phyloP scores from a whole-genome alignment of 805 yeast species.

The Nematodospora valgi region DNA sequence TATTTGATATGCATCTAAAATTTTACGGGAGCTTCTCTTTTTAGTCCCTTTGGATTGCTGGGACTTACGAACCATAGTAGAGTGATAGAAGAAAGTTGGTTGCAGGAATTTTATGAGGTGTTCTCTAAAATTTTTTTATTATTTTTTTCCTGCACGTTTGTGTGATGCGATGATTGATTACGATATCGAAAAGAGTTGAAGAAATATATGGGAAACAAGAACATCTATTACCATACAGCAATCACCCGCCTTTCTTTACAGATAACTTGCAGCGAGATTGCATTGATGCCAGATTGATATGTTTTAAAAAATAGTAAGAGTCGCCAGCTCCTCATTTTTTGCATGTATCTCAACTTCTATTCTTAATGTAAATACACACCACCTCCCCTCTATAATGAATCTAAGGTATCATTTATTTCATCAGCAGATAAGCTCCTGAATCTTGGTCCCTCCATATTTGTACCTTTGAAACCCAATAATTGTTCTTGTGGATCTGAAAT shows the following conservation, averaged over 20 bases:
- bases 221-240: neutral
- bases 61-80: constrained; percentile 1
- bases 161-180: no score
- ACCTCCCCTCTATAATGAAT: constrained; percentile 58
- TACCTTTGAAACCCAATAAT: constrained; percentile 82
- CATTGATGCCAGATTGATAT: no score
- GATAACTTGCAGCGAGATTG: no score
- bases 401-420: constrained; percentile 94
- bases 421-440: constrained; percentile 80
- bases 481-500: constrained; percentile 82
- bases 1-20: constrained; percentile 43
- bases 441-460: constrained; percentile 81
- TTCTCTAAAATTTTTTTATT: neutral
- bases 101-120: no score
- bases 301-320: neutral
- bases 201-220: neutral
- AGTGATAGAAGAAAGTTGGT: no score
- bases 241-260: no score
- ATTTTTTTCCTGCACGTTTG: constrained; percentile 1
- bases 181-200: neutral
- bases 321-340: constrained; percentile 51
- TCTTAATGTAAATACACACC: neutral
- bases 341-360: constrained; percentile 27
- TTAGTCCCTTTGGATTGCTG: constrained; percentile 16
- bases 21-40: constrained; percentile 33